Evolutionary conservation across 805 yeast species (phyloP).

Genomic region (Wickerhamiella bombiphila): DNA sequence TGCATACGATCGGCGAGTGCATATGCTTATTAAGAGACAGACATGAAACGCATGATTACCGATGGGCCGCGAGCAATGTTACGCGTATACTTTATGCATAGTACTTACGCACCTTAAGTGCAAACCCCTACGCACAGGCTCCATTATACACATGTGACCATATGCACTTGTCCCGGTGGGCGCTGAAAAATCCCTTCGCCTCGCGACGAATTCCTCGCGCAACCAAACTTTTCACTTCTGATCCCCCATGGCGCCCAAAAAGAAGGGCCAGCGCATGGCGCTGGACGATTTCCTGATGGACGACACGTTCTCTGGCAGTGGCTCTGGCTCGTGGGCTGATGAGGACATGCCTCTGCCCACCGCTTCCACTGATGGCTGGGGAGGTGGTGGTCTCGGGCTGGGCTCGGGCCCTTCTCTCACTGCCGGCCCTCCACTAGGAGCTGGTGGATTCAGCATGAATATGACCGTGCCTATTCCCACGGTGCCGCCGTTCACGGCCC

Average conservation of each 20-base stretch:
- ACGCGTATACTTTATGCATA: too few species aligned
- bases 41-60: too few species aligned
- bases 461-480: conserved; percentile 86
- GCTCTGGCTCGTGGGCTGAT: conserved; percentile 64
- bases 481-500: conserved; percentile 82
- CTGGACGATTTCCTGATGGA: conserved; percentile 67
- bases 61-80: too few species aligned
- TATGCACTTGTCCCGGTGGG: too few species aligned
- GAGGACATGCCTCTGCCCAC: conserved; percentile 35
- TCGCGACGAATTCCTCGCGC: too few species aligned
- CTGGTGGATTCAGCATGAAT: conserved; percentile 9
- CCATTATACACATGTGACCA: too few species aligned
- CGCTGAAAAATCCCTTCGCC: too few species aligned
- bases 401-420: conserved; percentile 25
- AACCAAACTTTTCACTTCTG: too few species aligned
- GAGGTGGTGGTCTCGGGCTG: conserved; percentile 18
- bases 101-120: too few species aligned
- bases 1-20: too few species aligned
- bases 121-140: too few species aligned
- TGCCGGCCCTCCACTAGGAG: conserved; percentile 25
- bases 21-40: too few species aligned
- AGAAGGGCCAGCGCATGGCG: conserved; percentile 66
- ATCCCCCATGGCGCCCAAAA: conserved; percentile 41
- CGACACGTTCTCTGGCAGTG: conserved; percentile 34
- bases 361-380: conserved; percentile 17